Evolutionary conservation across 2,329 filamentous ascomycete genomes (phyloP), one percentile per base, ranked within the genome.

Genomic region (Claviceps humidiphila): DNA sequence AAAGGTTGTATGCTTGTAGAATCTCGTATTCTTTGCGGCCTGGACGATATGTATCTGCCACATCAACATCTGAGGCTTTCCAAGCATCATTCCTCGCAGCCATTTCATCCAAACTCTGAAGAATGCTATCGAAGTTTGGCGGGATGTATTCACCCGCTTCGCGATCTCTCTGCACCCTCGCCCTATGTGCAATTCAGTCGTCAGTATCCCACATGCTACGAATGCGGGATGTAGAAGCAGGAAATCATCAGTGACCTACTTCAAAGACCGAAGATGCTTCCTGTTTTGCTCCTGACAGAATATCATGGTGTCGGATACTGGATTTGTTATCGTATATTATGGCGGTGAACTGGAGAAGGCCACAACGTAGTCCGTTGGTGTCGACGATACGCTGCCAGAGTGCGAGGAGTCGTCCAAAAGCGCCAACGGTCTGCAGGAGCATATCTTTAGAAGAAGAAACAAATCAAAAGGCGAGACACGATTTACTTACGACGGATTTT

Each of bases 1-100:
- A n/a, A 2, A 42, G 42, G 24, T 52, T 50, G 38, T 54, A 52
- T 22, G 50, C 46, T 30, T 47, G 41, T n/a, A 49, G 13, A 9
- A 54, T 39, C 26, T 54, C 53, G 30, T 52, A 52, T 24, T 54
- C 53, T 47, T 50, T 39, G 38, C 53, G 53, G 8, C 50, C 53
- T 13, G 50, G 53, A 38, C 50, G 42, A 17, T 49, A 52, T 2
- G 22, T 39, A 13, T 38, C 30, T 20, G 37, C 30, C 16, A 24
- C 34, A 17, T 42, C 37, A 11, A 11, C 17, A 17, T 14, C 40
- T 4, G 41, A 13, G 2, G 11, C 7, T 41, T 14, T 40, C 7
- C 6, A 30, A 17, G 30, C 44, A 34, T 54, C 53, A n/a, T 46
- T 51, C n/a, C 43, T 38, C 17, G 53, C 53, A 37, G 53, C 41